Evolutionary conservation across 208 protist species (phyloP), one percentile per base, ranked within the genome.

Genomic region (Leishmania amazonensis): DNA sequence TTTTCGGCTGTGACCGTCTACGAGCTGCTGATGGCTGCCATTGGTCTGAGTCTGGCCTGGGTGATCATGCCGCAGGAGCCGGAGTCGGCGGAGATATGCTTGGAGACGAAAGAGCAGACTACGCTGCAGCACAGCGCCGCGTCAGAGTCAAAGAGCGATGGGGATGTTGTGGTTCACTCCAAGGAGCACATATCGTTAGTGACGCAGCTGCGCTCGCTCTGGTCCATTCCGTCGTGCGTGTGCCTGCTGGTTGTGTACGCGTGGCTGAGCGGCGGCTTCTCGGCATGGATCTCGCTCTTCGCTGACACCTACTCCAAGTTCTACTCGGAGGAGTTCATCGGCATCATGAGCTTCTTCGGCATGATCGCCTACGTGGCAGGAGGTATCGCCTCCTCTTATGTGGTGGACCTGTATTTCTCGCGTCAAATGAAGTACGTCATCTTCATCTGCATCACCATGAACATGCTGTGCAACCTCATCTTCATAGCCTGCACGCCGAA

Each of bases 401-500:
- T 96, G 3, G 91, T 94, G 9, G 94, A 96, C 83, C 81, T 95
- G 21, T 96, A 93, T 85, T 97, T 96, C 79, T 76, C 87, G 28
- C 94, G 92, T 17, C 92, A 96, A 81, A 97, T 97, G 94, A 97
- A 97, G 85, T 93, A 96, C 80, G 94, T 97, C 74, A 94, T 97
- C 83, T 94, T 95, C 86, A 90, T 95, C 81, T 96, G 92, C 81
- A 91, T 96, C 51, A 91, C 88, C 19, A 93, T 94, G 85, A 96
- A 93, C 83, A 93, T 87, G 74, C 51, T 97, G 53, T 87, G 86
- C 81, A 95, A 94, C 68, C 83, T 97, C 45, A 86, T 95, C 74
- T 97, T 96, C 75, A 89, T 97, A 60, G 88, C 92, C 51, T 93
- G 84, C 75, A 95, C 91, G 21, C 92, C 92, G 17, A 94, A 96